A percentile compares a stretch with the other conserved stretches of the same genome.
These are phyloP conservation scores for Pseudophaeomoniella oleicola DNA, from an alignment of 2,329 filamentous ascomycete species.

Conservation along the genomic window DNA sequence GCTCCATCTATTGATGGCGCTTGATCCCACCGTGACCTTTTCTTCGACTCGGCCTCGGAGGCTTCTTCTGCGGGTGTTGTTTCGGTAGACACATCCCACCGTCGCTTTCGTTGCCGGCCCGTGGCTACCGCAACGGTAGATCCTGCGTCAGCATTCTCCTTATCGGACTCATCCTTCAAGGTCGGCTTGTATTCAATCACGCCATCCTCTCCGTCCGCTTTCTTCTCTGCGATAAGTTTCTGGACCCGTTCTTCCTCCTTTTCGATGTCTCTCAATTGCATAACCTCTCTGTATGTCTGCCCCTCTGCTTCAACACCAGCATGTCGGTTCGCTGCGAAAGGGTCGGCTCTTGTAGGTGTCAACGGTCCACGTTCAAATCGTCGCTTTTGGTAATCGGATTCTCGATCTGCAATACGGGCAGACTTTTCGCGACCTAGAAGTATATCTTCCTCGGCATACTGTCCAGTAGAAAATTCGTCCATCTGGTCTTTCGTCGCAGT, in stretches of 20 bases:
- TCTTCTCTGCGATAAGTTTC: conserved; percentile 64
- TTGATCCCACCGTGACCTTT: conserved; percentile 80
- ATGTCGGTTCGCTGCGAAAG: conserved; percentile 64
- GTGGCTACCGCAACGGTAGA: conserved; percentile 48
- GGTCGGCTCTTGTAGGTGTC: conserved; percentile 72
- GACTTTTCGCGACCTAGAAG: conserved; percentile 76
- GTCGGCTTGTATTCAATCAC: conserved; percentile 55
- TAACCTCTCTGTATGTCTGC: conserved; percentile 74
- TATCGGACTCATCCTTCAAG: conserved; percentile 50
- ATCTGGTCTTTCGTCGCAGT: conserved; percentile 85
- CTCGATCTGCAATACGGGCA: conserved; percentile 78
- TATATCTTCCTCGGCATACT: conserved; percentile 78
- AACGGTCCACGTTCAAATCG: conserved; percentile 69
- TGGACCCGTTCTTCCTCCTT: conserved; percentile 81
- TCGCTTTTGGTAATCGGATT: conserved; percentile 95
- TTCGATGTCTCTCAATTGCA: conserved; percentile 82
- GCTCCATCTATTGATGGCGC: conserved; percentile 48
- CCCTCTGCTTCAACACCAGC: conserved; percentile 55
- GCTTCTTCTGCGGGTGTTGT: conserved; percentile 36
- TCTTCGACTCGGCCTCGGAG: conserved; percentile 46
- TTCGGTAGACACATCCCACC: conserved; percentile 72
- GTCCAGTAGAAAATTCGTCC: conserved; percentile 78
- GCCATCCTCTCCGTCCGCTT: conserved; percentile 45
- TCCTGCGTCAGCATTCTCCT: conserved; percentile 59
- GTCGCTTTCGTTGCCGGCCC: conserved; percentile 75